Evolutionary conservation across 441 rosid genomes (phyloP).

Genomic region (Breynia disticha): DNA sequence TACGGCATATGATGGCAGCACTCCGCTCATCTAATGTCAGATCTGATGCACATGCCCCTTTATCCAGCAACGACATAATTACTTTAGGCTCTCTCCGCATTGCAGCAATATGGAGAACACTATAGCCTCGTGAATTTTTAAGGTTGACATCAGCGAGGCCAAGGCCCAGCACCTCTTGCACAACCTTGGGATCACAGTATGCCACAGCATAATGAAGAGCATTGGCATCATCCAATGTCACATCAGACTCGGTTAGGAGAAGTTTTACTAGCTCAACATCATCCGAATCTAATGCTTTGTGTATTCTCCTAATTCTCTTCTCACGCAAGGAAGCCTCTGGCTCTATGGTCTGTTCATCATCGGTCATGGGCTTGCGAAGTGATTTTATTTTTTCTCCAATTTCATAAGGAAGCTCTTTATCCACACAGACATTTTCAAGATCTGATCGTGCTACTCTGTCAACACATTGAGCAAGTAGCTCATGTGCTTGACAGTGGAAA

Average conservation of each 20-base stretch:
- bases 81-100: slow-evolving; percentile 73
- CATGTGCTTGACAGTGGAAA: slow-evolving; percentile 53
- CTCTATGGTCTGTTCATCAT: too few relatives aligned
- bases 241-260: slow-evolving; percentile 59
- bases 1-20: slow-evolving; percentile 68
- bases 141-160: slow-evolving; percentile 63
- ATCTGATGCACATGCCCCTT: slow-evolving; percentile 65
- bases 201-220: slow-evolving; percentile 88
- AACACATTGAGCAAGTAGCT: slow-evolving; percentile 51
- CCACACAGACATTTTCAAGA: slow-evolving; percentile 46
- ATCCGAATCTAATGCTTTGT: slow-evolving; percentile 75
- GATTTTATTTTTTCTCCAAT: slow-evolving; percentile 39
- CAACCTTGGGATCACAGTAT: slow-evolving; percentile 65
- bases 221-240: slow-evolving; percentile 53
- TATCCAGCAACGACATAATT: slow-evolving; percentile 57
- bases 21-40: slow-evolving; percentile 63
- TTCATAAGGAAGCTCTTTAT: slow-evolving; percentile 47
- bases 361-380: slow-evolving; percentile 18
- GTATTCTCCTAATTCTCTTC: slow-evolving; percentile 55
- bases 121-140: slow-evolving; percentile 55
- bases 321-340: slow-evolving; percentile 24
- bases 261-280: slow-evolving; percentile 77
- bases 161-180: slow-evolving; percentile 62
- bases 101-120: slow-evolving; percentile 79
- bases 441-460: slow-evolving; percentile 50